Evolutionary conservation across 805 yeast genomes (phyloP), one percentile per base, ranked within the genome.

Genomic region (Wickerhamiella cacticola): DNA sequence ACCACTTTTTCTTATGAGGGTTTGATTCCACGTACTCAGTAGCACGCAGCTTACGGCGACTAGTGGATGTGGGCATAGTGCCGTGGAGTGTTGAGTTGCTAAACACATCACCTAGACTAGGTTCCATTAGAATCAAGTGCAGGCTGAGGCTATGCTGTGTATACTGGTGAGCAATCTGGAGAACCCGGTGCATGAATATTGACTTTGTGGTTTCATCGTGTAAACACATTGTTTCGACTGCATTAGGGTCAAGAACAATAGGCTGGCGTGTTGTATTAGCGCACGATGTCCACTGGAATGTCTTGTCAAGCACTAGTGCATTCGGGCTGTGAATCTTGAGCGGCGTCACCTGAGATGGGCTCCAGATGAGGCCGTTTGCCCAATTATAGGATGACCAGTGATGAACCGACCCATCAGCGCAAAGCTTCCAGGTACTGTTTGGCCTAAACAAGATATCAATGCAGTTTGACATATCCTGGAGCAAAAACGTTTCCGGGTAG

Each of bases 301-400:
- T 25, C 15, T 33, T 24, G 33, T 44, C 47, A 28, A 44, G 47
- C 21, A 34, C 41, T n/a, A 44, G 35, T 26, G 47, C 35, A 25
- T 23, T 18, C 21, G 47, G 47, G 13, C 25, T 13, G 3, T 29
- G 33, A 5, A 44, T 18, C 15, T 39, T 33, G 13, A 44, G 47
- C 19, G 47, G 41, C 3, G 34, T 35, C 16, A 44, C 38, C 21
- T 26, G 26, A 3, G 47, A 22, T 13, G 41, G 47, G 31, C 34
- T 35, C 47, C 47, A 44, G 16, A 44, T 28, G 18, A 44, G 41
- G 13, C 40, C 38, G 31, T 44, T 44, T 10, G 47, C 47, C 47
- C 47, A 44, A 23, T 44, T 44, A 28, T 44, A 44, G 16, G 47
- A 38, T 5, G 29, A 23, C 34, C 47, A 33, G 47, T 44, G 47